phyloP scores from a whole-genome alignment of 495 filamentous ascomycete genomes.

The Cladorrhinum samala region DNA sequence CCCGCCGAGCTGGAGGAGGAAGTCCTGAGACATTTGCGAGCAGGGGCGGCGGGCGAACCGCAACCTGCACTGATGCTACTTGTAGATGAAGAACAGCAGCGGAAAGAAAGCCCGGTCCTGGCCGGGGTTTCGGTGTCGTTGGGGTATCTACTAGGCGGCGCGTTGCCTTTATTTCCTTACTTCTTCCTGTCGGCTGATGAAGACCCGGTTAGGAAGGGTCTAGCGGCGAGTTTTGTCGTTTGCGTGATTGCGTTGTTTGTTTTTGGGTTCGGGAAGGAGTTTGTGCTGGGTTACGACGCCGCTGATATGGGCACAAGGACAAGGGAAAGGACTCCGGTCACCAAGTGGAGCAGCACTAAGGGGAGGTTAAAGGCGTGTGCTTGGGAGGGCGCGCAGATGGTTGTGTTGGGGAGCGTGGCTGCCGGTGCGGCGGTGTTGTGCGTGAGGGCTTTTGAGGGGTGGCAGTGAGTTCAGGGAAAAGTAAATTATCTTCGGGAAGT shows the following conservation, averaged over 20 bases:
- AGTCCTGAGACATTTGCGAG: no score
- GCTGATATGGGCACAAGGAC: no score
- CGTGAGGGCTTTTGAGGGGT: slow-evolving; percentile 49
- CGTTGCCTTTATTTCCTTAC: slow-evolving; percentile 69
- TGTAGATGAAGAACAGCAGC: neutral
- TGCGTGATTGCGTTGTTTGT: slow-evolving; percentile 64
- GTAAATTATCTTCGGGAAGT: no score
- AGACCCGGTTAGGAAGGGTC: slow-evolving; percentile 49
- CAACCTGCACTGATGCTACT: no score
- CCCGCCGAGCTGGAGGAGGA: neutral
- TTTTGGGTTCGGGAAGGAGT: slow-evolving; percentile 69
- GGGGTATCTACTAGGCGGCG: slow-evolving; percentile 69
- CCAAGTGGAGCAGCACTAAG: slow-evolving; percentile 1
- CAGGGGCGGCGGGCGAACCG: no score
- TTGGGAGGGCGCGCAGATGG: slow-evolving; percentile 56
- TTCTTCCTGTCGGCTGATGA: slow-evolving; percentile 51
- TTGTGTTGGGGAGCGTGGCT: slow-evolving; percentile 58
- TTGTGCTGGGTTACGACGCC: slow-evolving; percentile 9
- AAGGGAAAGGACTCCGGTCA: no score
- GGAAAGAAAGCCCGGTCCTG: slow-evolving; percentile 23
- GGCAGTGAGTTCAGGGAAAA: no score
- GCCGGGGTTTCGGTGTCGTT: slow-evolving; percentile 52
- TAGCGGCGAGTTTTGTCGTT: slow-evolving; percentile 62
- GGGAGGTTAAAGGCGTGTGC: slow-evolving; percentile 14
- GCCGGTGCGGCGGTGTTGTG: slow-evolving; percentile 60